A percentile compares a stretch with the other conserved stretches of the same genome.
Evolutionary conservation across 2,329 filamentous ascomycete species (phyloP).

Genomic region (Penicillium sp.): DNA sequence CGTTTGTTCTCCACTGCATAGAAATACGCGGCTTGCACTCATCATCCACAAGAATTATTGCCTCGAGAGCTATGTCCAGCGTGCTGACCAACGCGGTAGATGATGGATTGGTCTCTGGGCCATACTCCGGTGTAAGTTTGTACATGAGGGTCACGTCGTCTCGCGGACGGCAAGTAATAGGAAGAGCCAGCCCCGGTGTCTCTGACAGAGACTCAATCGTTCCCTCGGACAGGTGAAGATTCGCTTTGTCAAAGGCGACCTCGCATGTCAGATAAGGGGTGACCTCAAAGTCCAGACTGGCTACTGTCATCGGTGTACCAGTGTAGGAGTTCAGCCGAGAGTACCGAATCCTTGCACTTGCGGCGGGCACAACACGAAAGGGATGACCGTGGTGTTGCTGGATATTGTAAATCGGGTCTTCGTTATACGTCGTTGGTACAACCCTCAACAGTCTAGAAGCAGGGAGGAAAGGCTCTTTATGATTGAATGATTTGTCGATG

Average conservation of each 20-base stretch:
- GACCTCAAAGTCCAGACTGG: conserved; percentile 56
- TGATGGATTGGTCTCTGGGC: conserved; percentile 35
- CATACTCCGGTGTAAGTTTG: conserved; percentile 46
- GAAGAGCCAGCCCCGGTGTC: conserved; percentile 32
- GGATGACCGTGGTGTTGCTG: conserved; percentile 52
- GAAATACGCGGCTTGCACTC: conserved; percentile 44
- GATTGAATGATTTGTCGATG: conserved; percentile 47
- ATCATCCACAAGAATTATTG: conserved; percentile 40
- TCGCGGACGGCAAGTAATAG: conserved; percentile 48
- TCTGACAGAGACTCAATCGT: conserved; percentile 45
- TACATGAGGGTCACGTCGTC: conserved; percentile 59
- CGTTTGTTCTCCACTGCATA: conserved; percentile 50
- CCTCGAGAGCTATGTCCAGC: conserved; percentile 49
- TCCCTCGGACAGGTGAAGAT: conserved; percentile 48
- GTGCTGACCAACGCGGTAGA: conserved; percentile 39
- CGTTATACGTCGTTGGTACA: conserved; percentile 49
- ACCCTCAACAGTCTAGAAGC: conserved; percentile 57
- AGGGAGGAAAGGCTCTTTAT: conserved; percentile 54
- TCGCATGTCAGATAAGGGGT: conserved; percentile 52
- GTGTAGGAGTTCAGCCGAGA: conserved; percentile 47
- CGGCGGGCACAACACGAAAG: conserved; percentile 54
- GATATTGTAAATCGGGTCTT: conserved; percentile 53
- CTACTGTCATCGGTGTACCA: conserved; percentile 48
- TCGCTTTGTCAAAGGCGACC: conserved; percentile 49
- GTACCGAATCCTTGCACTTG: conserved; percentile 57